Evolutionary conservation across 306 rosid genomes (phyloP).

Genomic region (Geum urbanum): DNA sequence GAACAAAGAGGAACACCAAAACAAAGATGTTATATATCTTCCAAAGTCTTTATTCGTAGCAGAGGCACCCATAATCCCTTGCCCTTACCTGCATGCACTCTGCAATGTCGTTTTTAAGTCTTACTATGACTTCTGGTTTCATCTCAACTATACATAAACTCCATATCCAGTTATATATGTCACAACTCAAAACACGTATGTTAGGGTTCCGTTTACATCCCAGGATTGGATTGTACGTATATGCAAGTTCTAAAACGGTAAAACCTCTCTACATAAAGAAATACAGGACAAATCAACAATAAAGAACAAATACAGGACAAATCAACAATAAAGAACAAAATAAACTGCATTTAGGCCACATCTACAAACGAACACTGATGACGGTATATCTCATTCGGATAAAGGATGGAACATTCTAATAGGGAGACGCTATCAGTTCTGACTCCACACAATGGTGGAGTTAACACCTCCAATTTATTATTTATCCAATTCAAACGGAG

Average conservation of each 20-base stretch:
- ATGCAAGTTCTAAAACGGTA: background rate
- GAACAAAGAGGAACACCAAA: background rate
- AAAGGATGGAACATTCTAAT: too few relatives aligned
- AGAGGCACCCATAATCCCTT: background rate
- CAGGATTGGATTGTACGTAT: background rate
- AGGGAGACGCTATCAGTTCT: too few relatives aligned
- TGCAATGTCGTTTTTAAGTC: background rate
- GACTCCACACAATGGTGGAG: too few relatives aligned
- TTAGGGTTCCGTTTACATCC: background rate
- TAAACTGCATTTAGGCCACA: too few relatives aligned
- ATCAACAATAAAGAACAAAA: too few relatives aligned
- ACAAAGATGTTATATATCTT: background rate
- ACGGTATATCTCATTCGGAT: too few relatives aligned
- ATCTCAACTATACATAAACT: background rate
- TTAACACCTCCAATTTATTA: too few relatives aligned
- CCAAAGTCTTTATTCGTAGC: background rate
- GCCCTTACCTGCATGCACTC: background rate
- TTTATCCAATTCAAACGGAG: too few relatives aligned
- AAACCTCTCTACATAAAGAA: too few relatives aligned
- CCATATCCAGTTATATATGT: background rate
- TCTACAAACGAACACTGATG: too few relatives aligned
- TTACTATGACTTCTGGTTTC: background rate
- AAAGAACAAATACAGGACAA: too few relatives aligned
- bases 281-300: too few relatives aligned
- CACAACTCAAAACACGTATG: background rate